A percentile compares a stretch with the other conserved stretches of the same genome.
These are phyloP conservation scores for Yarrowia osloensis DNA, from an alignment of 805 yeast genomes.

Conservation along the genomic window DNA sequence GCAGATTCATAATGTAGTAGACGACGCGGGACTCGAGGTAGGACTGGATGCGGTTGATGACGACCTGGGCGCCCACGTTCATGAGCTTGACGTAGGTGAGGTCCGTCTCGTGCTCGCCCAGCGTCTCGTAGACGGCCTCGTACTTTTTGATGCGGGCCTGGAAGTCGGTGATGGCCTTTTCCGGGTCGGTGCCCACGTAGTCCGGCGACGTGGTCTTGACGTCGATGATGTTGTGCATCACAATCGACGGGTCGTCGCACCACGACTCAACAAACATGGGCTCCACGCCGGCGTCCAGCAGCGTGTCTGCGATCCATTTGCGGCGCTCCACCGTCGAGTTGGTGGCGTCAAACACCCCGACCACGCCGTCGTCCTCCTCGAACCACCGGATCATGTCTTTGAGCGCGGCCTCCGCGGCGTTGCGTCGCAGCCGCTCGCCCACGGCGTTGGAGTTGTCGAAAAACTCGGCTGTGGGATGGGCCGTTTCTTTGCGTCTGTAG, in stretches of 20 bases:
- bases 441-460: conserved; percentile 68
- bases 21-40: conserved; percentile 91
- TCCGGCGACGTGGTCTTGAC: conserved; percentile 88
- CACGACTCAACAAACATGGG: conserved; percentile 92
- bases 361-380: conserved; percentile 74
- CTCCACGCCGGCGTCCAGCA: conserved; percentile 60
- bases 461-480: conserved; percentile 73
- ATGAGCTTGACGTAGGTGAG: conserved; percentile 84
- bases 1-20: conserved; percentile 93
- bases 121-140: conserved; percentile 73
- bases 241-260: conserved; percentile 80
- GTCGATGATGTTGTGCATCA: conserved; percentile 77
- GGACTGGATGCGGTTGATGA: conserved; percentile 82
- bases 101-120: conserved; percentile 55
- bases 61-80: conserved; percentile 84
- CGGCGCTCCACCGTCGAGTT: conserved; percentile 79
- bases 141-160: conserved; percentile 71
- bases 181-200: conserved; percentile 67
- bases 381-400: conserved; percentile 87
- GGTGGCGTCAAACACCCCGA: conserved; percentile 92
- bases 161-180: conserved; percentile 71
- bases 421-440: conserved; percentile 62
- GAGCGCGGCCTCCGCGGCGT: conserved; percentile 73
- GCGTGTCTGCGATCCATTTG: conserved; percentile 52
- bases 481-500: conserved; percentile 67